Evolutionary conservation across 1,284 basidiomycete species (phyloP).

Genomic region (Violaceomyces palustris): DNA sequence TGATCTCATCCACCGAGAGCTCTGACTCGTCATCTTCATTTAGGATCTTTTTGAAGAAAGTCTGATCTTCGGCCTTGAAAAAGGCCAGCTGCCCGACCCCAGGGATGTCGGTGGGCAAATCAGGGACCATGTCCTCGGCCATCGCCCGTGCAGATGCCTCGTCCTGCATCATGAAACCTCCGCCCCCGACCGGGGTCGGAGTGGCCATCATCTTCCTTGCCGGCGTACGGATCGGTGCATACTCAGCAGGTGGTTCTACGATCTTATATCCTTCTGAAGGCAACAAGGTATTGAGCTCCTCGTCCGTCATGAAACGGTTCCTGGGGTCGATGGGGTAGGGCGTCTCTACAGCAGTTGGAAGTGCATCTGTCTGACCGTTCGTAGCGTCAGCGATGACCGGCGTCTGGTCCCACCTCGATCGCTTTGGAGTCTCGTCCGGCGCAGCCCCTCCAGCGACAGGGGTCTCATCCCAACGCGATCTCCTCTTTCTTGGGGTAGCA

Average conservation of each 20-base stretch:
- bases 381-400: conserved; percentile 52
- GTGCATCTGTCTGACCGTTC: too few species aligned
- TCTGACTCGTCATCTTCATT: conserved; percentile 79
- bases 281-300: conserved; percentile 86
- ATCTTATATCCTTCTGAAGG: conserved; percentile 83
- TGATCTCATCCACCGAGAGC: conserved; percentile 95
- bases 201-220: conserved; percentile 66
- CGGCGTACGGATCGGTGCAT: conserved; percentile 73
- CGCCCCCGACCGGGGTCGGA: conserved; percentile 59
- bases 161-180: conserved; percentile 94
- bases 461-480: conserved; percentile 88
- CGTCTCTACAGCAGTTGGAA: conserved; percentile 63
- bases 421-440: conserved; percentile 61
- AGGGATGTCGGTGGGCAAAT: conserved; percentile 96
- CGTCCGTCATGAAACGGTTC: conserved; percentile 88
- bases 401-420: conserved; percentile 95
- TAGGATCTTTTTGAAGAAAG: conserved; percentile 94
- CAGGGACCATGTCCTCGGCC: conserved; percentile 78
- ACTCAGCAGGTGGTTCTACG: conserved; percentile 88
- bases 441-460: conserved; percentile 62
- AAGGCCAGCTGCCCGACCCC: conserved; percentile 95
- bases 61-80: conserved; percentile 96
- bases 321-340: conserved; percentile 89
- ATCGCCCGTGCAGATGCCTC: conserved; percentile 79
- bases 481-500: conserved; percentile 71